Base-by-base conservation (phyloP, 2,329 filamentous ascomycete genomes). In the Penicillium sp. region DNA sequence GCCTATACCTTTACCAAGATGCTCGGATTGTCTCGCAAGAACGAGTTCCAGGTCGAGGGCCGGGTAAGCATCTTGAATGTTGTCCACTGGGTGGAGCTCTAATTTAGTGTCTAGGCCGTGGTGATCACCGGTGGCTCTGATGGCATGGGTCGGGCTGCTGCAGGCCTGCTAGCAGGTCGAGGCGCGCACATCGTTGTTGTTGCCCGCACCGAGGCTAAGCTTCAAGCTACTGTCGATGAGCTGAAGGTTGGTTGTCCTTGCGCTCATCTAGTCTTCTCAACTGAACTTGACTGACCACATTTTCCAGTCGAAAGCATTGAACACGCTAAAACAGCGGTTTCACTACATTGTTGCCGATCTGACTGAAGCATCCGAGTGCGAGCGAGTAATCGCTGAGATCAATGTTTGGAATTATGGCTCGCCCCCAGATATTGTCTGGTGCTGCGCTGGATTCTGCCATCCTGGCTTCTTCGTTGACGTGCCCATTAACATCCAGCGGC, bases 101-200 rank as follows among this genome's bases (percentile, higher is more conserved):
- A 27, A 57, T 36, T 32, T 5, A 33, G 37, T 25, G 39, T 22
- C 7, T 52, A 95, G 88, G 95, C 89, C 2, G 74, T 93, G 35
- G 72, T 96, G 38, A 72, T 98, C 35, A 98, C 92, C 0, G 92
- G 92, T 31, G 88, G 82, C 20, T 95, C 92, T 0, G 85, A 95
- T 59, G 92, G 92, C 41, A 86, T 95, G 83, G 92, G 92, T 42
- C 79, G 81, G 51, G 79, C 79, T 35, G 77, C 82, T 13, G 88
- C 82, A 4, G 74, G 78, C 35, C 74, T 88, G 50, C 77, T 98
- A 30, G 76, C 90, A 2, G 70, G 76, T 33, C 89, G 88, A 62
- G 92, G 92, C 31, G 90, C 92, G 42, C 86, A 88, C 62, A 62
- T 98, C 38, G 78, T 94, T 46, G 80, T 96, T 48, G 82, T 95